Evolutionary conservation across 805 yeast genomes (phyloP).

Genomic region (Candida pseudoglaebosa): DNA sequence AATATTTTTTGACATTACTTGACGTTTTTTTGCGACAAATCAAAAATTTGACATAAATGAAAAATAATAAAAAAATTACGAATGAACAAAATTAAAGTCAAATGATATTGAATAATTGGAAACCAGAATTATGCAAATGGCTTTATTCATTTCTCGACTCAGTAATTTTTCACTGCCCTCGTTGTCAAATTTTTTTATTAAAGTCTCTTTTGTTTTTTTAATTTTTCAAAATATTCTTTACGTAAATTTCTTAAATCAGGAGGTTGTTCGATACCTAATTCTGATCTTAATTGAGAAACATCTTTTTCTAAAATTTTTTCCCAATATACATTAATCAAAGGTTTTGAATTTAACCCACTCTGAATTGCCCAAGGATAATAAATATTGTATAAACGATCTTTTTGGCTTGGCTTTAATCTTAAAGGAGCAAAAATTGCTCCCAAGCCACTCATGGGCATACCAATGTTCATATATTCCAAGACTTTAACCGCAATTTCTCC

Average conservation of each 20-base stretch:
- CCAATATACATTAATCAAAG: constrained; percentile 89
- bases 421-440: constrained; percentile 90
- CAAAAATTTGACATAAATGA: too few relatives aligned
- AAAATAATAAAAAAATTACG: too few relatives aligned
- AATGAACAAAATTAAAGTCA: too few relatives aligned
- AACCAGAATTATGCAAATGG: too few relatives aligned
- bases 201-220: constrained; percentile 19
- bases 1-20: too few relatives aligned
- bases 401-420: constrained; percentile 61
- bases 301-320: constrained; percentile 74
- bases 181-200: background rate
- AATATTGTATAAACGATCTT: constrained; percentile 56
- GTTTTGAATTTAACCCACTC: constrained; percentile 68
- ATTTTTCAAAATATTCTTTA: constrained; percentile 32
- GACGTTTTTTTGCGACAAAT: too few relatives aligned
- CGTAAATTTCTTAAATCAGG: constrained; percentile 68
- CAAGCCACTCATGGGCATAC: constrained; percentile 92
- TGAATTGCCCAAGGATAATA: constrained; percentile 86
- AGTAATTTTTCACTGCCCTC: too few relatives aligned
- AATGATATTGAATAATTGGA: too few relatives aligned
- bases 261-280: constrained; percentile 72
- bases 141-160: too few relatives aligned
- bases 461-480: constrained; percentile 86
- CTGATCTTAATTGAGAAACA: constrained; percentile 64
- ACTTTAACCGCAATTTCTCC: constrained; percentile 96